These are phyloP conservation scores for Astrephomene gubernaculifera DNA, from an alignment of 139 green algal genomes.

Conservation along the genomic window DNA sequence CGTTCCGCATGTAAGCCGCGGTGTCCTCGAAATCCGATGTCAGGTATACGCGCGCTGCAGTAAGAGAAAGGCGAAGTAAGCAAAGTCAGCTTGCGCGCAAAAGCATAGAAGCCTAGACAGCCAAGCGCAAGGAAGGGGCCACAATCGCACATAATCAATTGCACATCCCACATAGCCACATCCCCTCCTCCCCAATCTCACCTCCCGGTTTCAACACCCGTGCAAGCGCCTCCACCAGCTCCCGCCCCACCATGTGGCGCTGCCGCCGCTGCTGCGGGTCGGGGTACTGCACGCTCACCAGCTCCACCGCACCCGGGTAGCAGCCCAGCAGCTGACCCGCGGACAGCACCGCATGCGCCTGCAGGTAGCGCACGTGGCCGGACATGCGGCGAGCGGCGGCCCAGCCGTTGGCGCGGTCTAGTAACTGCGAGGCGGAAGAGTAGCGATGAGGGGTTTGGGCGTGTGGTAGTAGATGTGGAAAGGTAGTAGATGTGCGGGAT, in stretches of 20 bases:
- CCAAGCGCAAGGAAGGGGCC: too few species aligned
- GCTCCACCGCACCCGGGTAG: slow-evolving; percentile 66
- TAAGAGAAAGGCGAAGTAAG: neutral
- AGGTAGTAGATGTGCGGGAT: too few species aligned
- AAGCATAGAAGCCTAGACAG: too few species aligned
- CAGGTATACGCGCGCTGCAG: slow-evolving; percentile 44
- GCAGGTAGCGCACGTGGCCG: slow-evolving; percentile 63
- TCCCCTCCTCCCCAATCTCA: neutral
- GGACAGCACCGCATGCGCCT: slow-evolving; percentile 79
- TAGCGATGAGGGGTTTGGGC: too few species aligned
- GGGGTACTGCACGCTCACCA: slow-evolving; percentile 80
- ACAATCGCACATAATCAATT: too few species aligned
- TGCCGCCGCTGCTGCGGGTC: slow-evolving; percentile 90
- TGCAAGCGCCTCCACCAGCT: slow-evolving; percentile 61
- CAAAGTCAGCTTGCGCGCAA: neutral
- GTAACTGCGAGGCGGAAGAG: slow-evolving; percentile 19
- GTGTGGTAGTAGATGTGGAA: too few species aligned
- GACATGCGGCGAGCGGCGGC: slow-evolving; percentile 50
- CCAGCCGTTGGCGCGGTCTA: slow-evolving; percentile 65
- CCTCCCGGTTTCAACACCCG: slow-evolving; percentile 51
- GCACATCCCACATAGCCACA: too few species aligned
- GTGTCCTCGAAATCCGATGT: slow-evolving; percentile 44
- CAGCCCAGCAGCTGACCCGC: slow-evolving; percentile 64
- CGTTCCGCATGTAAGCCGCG: slow-evolving; percentile 42
- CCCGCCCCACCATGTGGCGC: slow-evolving; percentile 76